A percentile compares a stretch with the other conserved stretches of the same genome.
Conservation (phyloP, 371 early-diverging fungal genomes). For the Dinochytrium kinnereticum region DNA sequence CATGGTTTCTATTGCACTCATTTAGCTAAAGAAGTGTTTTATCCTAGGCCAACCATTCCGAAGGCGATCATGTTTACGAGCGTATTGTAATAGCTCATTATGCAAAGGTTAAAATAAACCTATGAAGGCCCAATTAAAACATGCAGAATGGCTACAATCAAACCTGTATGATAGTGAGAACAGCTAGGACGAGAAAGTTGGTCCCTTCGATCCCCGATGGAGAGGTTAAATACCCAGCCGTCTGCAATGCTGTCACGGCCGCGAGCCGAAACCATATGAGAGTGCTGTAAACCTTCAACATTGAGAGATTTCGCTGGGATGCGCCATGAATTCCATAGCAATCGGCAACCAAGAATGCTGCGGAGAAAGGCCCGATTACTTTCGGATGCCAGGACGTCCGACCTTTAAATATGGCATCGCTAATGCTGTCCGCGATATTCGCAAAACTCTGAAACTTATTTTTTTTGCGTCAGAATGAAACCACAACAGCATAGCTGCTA, state of each 20-base stretch:
- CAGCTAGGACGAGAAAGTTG: no score
- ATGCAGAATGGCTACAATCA: no score
- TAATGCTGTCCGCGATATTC: not conserved
- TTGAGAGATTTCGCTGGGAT: not conserved
- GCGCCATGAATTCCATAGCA: not conserved
- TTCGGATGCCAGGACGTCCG: not conserved
- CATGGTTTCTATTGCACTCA: no score
- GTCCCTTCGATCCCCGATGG: no score
- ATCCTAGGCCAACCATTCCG: not conserved
- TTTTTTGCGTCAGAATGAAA: not conserved
- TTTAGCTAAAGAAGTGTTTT: no score
- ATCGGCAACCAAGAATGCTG: not conserved
- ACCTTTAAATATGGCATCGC: not conserved
- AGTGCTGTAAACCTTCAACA: not conserved
- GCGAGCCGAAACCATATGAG: not conserved
- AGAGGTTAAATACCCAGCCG: not conserved
- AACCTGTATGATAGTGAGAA: no score
- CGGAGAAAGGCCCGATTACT: not conserved
- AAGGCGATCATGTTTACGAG: not conserved
- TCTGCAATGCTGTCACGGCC: not conserved
- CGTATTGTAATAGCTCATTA: not conserved
- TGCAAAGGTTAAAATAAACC: not conserved
- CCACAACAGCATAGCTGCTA: not conserved
- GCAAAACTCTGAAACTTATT: conserved; percentile 1
- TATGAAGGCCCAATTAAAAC: no score